These are phyloP conservation scores for Diaporthe sp. DNA, from an alignment of 2,329 filamentous ascomycete genomes.

Conservation along the genomic window DNA sequence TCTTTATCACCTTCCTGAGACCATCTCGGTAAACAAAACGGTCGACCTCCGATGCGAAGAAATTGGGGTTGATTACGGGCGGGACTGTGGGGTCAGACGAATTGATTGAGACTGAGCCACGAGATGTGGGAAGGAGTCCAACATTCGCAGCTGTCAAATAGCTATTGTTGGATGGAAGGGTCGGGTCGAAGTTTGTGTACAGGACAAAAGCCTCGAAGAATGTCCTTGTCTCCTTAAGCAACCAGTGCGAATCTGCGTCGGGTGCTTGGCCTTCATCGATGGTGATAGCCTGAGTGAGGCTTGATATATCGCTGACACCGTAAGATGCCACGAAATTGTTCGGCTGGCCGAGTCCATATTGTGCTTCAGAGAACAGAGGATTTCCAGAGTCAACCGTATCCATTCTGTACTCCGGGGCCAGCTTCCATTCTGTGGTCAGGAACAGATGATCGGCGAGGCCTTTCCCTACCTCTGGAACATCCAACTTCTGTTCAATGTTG, in stretches of 20 bases:
- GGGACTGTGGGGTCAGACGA: conserved; percentile 9
- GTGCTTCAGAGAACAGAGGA: not conserved
- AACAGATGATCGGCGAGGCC: conserved; percentile 41
- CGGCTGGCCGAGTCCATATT: conserved; percentile 14
- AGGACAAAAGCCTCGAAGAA: conserved; percentile 12
- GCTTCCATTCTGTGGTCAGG: conserved; percentile 5
- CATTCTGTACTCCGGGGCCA: not conserved
- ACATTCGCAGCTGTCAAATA: conserved; percentile 10
- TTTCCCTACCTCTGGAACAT: conserved; percentile 51
- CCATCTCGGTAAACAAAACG: conserved; percentile 4
- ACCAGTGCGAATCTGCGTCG: not conserved
- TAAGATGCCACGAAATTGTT: conserved; percentile 10
- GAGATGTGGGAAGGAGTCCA: not conserved
- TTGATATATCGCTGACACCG: not conserved
- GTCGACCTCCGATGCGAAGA: conserved; percentile 21
- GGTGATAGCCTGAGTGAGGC: not conserved
- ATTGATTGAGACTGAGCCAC: conserved; percentile 1
- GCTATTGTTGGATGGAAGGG: not conserved
- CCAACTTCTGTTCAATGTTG: conserved; percentile 47
- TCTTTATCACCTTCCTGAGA: not conserved
- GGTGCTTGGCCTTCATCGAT: conserved; percentile 3
- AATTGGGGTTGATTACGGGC: conserved; percentile 3
- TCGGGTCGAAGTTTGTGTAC: conserved; percentile 6
- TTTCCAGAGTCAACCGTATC: conserved; percentile 15
- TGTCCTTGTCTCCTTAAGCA: conserved; percentile 4